Evolutionary conservation across 2,329 filamentous ascomycete species (phyloP).

Genomic region (Colletotrichum tofieldiae): DNA sequence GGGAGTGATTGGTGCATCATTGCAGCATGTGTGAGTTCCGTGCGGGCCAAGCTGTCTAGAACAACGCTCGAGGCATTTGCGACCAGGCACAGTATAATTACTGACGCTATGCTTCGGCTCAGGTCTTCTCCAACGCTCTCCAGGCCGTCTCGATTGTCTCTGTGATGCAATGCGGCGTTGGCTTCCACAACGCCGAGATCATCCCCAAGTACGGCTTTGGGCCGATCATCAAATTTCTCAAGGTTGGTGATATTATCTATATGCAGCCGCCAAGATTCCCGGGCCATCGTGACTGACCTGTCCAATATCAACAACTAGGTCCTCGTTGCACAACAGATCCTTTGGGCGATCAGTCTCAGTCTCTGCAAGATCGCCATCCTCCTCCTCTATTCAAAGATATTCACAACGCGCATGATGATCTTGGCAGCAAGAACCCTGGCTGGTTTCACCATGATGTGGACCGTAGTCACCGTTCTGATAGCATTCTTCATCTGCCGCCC

Average conservation of each 20-base stretch:
- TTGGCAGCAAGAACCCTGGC: constrained; percentile 46
- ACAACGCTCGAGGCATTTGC: background rate
- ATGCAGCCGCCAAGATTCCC: background rate
- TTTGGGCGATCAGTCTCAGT: constrained; percentile 51
- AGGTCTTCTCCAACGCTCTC: constrained; percentile 36
- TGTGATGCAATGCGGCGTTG: constrained; percentile 36
- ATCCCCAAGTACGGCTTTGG: constrained; percentile 31
- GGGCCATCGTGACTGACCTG: background rate
- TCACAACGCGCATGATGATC: constrained; percentile 48
- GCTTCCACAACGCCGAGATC: constrained; percentile 30
- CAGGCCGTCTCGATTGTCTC: constrained; percentile 35
- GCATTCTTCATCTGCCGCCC: constrained; percentile 56
- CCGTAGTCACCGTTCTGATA: constrained; percentile 48
- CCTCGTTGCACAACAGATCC: constrained; percentile 48
- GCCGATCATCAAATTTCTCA: constrained; percentile 37
- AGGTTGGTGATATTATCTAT: constrained; percentile 8
- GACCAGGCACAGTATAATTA: background rate
- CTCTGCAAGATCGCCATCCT: constrained; percentile 52
- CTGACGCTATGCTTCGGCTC: background rate
- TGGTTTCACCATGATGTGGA: constrained; percentile 49
- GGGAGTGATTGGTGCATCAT: constrained; percentile 39
- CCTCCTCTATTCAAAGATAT: constrained; percentile 50
- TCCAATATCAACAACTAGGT: constrained; percentile 24
- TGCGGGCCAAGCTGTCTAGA: background rate
- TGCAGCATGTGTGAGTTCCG: constrained; percentile 17